A percentile compares a stretch with the other conserved stretches of the same genome.
These are phyloP conservation scores for Boletus speciosus DNA, from an alignment of 768 basidiomycete genomes.

Conservation along the genomic window DNA sequence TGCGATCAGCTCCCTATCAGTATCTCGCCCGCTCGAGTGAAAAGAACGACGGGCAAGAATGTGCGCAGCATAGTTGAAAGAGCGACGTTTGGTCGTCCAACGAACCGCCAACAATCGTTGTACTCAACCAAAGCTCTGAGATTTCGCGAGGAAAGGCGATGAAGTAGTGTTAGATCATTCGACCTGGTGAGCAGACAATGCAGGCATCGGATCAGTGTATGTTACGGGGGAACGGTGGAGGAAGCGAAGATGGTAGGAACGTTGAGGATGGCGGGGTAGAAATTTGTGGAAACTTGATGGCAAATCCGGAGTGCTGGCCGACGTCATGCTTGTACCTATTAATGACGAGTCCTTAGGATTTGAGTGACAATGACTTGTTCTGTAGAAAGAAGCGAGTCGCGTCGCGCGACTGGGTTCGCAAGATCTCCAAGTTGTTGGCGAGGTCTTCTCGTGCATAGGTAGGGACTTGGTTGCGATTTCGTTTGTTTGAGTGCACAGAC, in stretches of 20 bases:
- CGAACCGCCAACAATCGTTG: not conserved
- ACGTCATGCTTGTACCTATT: too few relatives aligned
- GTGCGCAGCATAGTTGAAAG: not conserved
- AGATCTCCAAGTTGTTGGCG: too few relatives aligned
- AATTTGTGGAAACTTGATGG: too few relatives aligned
- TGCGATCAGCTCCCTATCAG: constrained; percentile 8
- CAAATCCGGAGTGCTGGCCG: too few relatives aligned
- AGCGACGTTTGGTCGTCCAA: not conserved
- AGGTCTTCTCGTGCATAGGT: not conserved
- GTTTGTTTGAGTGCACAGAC: not conserved
- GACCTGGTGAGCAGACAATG: not conserved
- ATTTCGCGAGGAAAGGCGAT: not conserved
- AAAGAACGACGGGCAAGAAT: not conserved
- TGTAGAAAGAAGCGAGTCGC: too few relatives aligned
- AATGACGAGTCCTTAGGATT: too few relatives aligned
- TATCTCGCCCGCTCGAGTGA: not conserved
- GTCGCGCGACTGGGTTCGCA: too few relatives aligned
- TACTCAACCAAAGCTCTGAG: not conserved
- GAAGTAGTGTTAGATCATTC: not conserved
- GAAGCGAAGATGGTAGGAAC: not conserved
- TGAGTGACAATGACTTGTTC: too few relatives aligned
- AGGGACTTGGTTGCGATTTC: not conserved
- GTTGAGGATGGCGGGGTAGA: too few relatives aligned
- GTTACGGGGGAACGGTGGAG: not conserved
- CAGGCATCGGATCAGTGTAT: not conserved